Evolutionary conservation across 495 filamentous ascomycete genomes (phyloP).

Genomic region (Xanthoparmelia taractica): DNA sequence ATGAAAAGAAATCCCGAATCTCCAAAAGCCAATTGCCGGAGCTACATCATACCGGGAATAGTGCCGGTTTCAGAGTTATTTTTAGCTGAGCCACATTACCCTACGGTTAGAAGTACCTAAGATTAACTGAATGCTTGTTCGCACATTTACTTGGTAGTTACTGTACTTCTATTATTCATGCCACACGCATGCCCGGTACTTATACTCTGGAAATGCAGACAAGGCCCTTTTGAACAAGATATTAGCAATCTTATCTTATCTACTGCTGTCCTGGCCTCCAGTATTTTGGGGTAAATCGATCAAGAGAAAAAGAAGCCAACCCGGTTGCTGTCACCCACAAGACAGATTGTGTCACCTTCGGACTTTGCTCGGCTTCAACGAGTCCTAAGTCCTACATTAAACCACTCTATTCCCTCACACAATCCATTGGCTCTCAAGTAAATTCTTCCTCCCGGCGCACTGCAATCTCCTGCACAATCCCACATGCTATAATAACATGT

Average conservation of each 20-base stretch:
- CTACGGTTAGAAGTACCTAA: background rate
- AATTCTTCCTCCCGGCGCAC: background rate
- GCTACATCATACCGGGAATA: background rate
- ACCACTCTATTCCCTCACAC: background rate
- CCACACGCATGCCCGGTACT: too few relatives aligned
- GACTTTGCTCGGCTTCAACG: background rate
- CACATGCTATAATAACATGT: background rate
- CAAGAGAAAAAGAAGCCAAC: background rate
- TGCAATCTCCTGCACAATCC: constrained; percentile 2
- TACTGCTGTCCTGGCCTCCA: too few relatives aligned
- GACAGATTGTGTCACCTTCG: background rate
- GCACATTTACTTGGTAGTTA: too few relatives aligned
- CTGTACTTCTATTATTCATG: too few relatives aligned
- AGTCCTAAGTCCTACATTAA: background rate
- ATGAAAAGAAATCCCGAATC: background rate
- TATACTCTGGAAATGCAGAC: too few relatives aligned
- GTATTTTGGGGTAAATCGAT: background rate
- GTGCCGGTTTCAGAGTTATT: background rate
- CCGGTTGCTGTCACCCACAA: background rate
- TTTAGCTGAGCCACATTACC: background rate
- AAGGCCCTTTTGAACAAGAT: too few relatives aligned
- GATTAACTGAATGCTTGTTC: too few relatives aligned
- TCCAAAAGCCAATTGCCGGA: background rate
- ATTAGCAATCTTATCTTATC: too few relatives aligned
- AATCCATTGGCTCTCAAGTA: background rate